phyloP scores from a whole-genome alignment of 495 filamentous ascomycete species.

The Penicilliopsis zonata region DNA sequence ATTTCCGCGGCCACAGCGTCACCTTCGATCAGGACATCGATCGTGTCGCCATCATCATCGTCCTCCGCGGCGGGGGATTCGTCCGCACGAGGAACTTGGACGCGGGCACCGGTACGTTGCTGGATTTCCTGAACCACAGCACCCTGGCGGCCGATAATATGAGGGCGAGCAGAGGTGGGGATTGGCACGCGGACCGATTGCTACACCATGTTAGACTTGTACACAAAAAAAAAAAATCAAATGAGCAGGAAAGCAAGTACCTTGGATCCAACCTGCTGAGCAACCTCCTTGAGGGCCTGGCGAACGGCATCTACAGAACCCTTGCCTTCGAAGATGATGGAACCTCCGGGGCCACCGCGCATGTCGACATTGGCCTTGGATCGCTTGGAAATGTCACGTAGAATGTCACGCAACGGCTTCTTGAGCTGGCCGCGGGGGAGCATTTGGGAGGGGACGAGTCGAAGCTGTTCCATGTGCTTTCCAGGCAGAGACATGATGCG shows the following conservation, averaged over 20 bases:
- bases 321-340: slow-evolving; percentile 65
- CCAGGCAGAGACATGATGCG: slow-evolving; percentile 60
- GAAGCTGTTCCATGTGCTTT: slow-evolving; percentile 62
- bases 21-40: slow-evolving; percentile 82
- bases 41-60: slow-evolving; percentile 65
- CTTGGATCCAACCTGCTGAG: slow-evolving; percentile 74
- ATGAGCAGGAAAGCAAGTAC: slow-evolving; percentile 25
- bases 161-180: slow-evolving; percentile 65
- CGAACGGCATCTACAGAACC: slow-evolving; percentile 66
- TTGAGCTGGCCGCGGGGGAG: slow-evolving; percentile 64
- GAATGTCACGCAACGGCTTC: slow-evolving; percentile 66
- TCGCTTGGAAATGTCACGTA: slow-evolving; percentile 77
- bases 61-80: slow-evolving; percentile 33
- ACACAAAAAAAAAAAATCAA: not conserved
- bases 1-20: slow-evolving; percentile 73
- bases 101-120: slow-evolving; percentile 71
- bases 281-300: slow-evolving; percentile 76
- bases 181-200: slow-evolving; percentile 65
- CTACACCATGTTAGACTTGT: slow-evolving; percentile 24
- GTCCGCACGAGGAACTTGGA: slow-evolving; percentile 76
- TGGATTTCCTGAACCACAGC: slow-evolving; percentile 80
- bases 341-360: slow-evolving; percentile 50
- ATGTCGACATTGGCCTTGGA: slow-evolving; percentile 78
- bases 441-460: slow-evolving; percentile 59
- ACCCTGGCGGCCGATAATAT: slow-evolving; percentile 87